phyloP scores from a whole-genome alignment of 352 stramenopile species.

The Albugo laibachii region DNA sequence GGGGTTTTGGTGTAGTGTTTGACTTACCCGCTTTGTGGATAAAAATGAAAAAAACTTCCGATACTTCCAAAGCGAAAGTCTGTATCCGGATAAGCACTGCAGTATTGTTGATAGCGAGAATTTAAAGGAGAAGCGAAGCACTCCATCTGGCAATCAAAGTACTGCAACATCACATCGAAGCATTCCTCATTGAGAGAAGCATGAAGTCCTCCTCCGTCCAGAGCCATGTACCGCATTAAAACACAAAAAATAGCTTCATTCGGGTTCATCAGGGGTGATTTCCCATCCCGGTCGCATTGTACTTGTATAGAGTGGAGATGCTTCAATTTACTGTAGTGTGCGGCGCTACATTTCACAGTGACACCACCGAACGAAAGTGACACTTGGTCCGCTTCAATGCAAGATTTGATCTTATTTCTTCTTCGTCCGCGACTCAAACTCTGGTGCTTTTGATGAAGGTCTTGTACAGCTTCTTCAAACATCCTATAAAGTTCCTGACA shows the following conservation, averaged over 20 bases:
- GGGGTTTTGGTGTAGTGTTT: not conserved
- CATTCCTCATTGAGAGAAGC: constrained; percentile 75
- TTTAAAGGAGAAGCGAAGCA: constrained; percentile 92
- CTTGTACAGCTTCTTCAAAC: constrained; percentile 8
- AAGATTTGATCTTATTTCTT: too few relatives aligned
- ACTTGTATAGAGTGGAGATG: constrained; percentile 48
- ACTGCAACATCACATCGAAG: constrained; percentile 79
- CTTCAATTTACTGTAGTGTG: constrained; percentile 76
- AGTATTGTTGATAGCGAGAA: constrained; percentile 79
- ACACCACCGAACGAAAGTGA: constrained; percentile 41
- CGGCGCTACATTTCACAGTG: constrained; percentile 59
- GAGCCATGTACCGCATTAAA: constrained; percentile 82
- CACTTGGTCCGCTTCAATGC: constrained; percentile 7
- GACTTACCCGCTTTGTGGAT: constrained; percentile 45
- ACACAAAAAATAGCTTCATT: constrained; percentile 71
- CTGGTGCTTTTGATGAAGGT: constrained; percentile 1
- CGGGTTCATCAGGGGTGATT: constrained; percentile 22
- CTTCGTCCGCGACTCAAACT: too few relatives aligned
- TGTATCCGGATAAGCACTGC: constrained; percentile 78
- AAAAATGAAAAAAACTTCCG: constrained; percentile 88
- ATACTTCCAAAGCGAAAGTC: constrained; percentile 79
- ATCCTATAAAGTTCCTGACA: constrained; percentile 31
- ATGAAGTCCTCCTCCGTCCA: constrained; percentile 87
- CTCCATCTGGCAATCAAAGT: constrained; percentile 86
- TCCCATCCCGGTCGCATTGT: constrained; percentile 4